Base-by-base conservation (phyloP, 2,329 filamentous ascomycete genomes). In the Epichloe sp. region DNA sequence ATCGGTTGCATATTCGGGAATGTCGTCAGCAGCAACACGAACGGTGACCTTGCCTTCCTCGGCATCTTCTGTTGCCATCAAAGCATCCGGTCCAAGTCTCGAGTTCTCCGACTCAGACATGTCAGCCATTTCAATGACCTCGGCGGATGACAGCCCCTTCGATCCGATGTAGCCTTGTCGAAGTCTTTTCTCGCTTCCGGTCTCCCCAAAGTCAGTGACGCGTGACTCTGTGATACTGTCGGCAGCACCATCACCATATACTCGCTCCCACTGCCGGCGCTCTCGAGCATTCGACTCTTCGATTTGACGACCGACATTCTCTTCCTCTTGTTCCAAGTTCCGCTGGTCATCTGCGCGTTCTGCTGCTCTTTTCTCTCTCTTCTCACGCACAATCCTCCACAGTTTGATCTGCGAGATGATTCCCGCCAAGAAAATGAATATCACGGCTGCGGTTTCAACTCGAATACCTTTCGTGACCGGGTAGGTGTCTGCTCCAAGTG, bases 391-490 rank as follows among this genome's bases (percentile, higher is more conserved):
- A 7, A 95, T 73, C 55, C 82, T 88, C 89, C 89, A 96, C 14
- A 96, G 71, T 59, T 84, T 87, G 58, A 93, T 72, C 64, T 97
- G 91, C 0, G 88, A 94, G 43, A 95, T 75, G 23, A 95, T 71
- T 2, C 90, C 89, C 17, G 86, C 72, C 10, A 88, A 65, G 53
- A 79, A 83, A 19, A 95, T 71, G 31, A 96, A 77, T 49, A 95
- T 69, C 23, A 86, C 85, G 1, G 80, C 78, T 0, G 88, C 89
- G 34, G 88, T 79, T 64, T 97, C 91, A 14, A 93, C 90, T 40
- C 82, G 80, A 51, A 96, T 93, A 2, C 87, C 88, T 58, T 83
- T 85, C 0, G 88, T 96, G 12, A 95, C 71, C 0, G 91, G 91
- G 63, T 95, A 97, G 0, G 86, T 88, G 46, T 75, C 73, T 1